Percentiles rank a stretch among this genome's conserved stretches.
phyloP scores from a whole-genome alignment of 352 stramenopile species.

The Pythium rhizo-oryzae region DNA sequence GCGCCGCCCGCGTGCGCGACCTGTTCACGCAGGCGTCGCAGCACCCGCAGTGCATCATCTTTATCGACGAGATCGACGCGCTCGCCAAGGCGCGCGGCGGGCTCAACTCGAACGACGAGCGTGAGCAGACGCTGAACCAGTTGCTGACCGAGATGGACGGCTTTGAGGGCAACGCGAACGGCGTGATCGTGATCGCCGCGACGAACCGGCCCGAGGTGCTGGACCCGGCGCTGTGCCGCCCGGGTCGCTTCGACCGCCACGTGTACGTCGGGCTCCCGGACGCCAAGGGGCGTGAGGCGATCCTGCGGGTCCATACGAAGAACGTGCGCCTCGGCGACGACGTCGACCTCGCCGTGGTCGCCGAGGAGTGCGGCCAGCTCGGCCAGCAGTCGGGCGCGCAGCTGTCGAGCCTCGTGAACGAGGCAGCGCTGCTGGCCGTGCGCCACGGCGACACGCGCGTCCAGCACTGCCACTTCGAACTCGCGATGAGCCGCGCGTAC shows the following conservation, averaged over 20 bases:
- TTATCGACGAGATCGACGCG: slow-evolving; percentile 98
- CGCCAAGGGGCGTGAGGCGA: slow-evolving; percentile 85
- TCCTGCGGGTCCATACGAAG: slow-evolving; percentile 71
- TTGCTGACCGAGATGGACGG: slow-evolving; percentile 90
- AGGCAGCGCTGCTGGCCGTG: slow-evolving; percentile 79
- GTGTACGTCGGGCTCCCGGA: slow-evolving; percentile 96
- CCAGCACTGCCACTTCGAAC: slow-evolving; percentile 68
- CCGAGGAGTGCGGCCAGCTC: slow-evolving; percentile 55
- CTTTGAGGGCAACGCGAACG: slow-evolving; percentile 90
- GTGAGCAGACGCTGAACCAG: slow-evolving; percentile 96
- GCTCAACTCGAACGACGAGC: slow-evolving; percentile 94
- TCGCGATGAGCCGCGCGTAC: slow-evolving; percentile 73
- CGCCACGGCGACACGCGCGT: slow-evolving; percentile 65
- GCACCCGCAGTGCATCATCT: slow-evolving; percentile 96
- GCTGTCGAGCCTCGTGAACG: slow-evolving; percentile 82
- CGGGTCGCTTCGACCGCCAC: slow-evolving; percentile 96
- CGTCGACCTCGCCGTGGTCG: slow-evolving; percentile 54
- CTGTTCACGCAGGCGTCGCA: no score
- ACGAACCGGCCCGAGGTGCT: slow-evolving; percentile 97
- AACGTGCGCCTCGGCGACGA: slow-evolving; percentile 57
- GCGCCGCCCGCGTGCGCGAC: no score
- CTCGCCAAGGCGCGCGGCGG: slow-evolving; percentile 87
- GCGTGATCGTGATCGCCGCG: slow-evolving; percentile 96
- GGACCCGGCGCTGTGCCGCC: slow-evolving; percentile 94
- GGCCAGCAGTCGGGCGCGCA: slow-evolving; percentile 74